These are phyloP conservation scores for Debaryomycetaceae sp. DNA, from an alignment of 1,139 yeast species.

Conservation along the genomic window DNA sequence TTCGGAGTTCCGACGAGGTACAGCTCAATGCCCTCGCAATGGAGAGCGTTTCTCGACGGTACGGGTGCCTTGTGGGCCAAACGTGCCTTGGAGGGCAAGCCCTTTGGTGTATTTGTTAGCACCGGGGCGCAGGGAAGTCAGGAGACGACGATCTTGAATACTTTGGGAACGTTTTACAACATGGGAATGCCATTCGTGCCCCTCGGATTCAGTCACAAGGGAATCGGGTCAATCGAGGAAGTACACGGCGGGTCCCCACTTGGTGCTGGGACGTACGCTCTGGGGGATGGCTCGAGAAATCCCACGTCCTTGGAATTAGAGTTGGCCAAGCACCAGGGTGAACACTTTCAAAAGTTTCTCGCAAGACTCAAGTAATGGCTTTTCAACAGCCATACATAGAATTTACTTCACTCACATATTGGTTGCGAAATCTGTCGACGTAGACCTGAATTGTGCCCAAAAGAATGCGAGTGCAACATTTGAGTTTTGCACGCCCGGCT, in stretches of 20 bases:
- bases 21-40: constrained; percentile 37
- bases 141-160: constrained; percentile 31
- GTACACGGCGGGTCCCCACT: constrained; percentile 39
- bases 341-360: constrained; percentile 22
- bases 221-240: constrained; percentile 26
- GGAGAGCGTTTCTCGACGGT: constrained; percentile 35
- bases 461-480: constrained; percentile 1
- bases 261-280: constrained; percentile 41
- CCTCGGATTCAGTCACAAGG: constrained; percentile 32
- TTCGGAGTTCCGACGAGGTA: constrained; percentile 39
- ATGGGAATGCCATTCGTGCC: constrained; percentile 38
- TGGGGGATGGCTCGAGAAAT: constrained; percentile 33
- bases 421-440: constrained; percentile 1
- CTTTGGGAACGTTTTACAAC: constrained; percentile 30
- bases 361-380: constrained; percentile 4
- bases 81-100: constrained; percentile 34
- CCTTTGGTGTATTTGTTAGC: constrained; percentile 34
- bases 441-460: background rate
- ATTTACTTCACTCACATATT: background rate
- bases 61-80: constrained; percentile 38
- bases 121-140: constrained; percentile 39
- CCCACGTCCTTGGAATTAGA: constrained; percentile 31
- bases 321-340: constrained; percentile 32
- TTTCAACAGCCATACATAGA: background rate
- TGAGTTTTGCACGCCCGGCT: background rate